These are phyloP conservation scores for Geum urbanum DNA, from an alignment of 306 rosid genomes.

Conservation along the genomic window DNA sequence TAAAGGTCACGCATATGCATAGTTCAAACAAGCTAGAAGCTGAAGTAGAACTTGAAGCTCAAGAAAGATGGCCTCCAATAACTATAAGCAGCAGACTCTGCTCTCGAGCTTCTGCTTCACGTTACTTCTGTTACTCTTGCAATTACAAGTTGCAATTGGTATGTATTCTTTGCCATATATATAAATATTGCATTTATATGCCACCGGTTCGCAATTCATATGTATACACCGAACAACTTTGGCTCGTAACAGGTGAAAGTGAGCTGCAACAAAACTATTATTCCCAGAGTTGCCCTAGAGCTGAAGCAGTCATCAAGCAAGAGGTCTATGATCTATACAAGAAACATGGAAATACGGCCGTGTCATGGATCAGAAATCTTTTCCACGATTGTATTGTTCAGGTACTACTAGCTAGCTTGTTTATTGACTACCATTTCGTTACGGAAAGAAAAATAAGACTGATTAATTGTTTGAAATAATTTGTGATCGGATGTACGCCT, in stretches of 20 bases:
- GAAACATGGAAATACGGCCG: constrained; percentile 79
- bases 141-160: constrained; percentile 48
- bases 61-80: constrained; percentile 30
- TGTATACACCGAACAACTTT: background rate
- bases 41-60: background rate
- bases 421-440: background rate
- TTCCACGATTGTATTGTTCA: constrained; percentile 84
- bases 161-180: background rate
- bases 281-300: constrained; percentile 62
- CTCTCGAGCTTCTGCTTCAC: constrained; percentile 27
- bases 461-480: background rate
- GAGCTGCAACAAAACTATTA: constrained; percentile 59
- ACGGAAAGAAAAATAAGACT: too few relatives aligned
- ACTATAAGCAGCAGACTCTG: constrained; percentile 11
- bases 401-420: constrained; percentile 30
- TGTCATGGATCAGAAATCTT: constrained; percentile 88
- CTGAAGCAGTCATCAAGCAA: constrained; percentile 71
- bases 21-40: background rate
- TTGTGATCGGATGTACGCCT: background rate
- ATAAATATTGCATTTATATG: background rate
- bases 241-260: constrained; percentile 41
- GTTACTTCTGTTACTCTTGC: constrained; percentile 29
- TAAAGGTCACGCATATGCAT: constrained; percentile 20
- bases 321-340: constrained; percentile 55
- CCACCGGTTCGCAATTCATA: background rate